Evolutionary conservation across 805 yeast genomes (phyloP), one percentile per base, ranked within the genome.

Genomic region (Kodamaea laetipori): DNA sequence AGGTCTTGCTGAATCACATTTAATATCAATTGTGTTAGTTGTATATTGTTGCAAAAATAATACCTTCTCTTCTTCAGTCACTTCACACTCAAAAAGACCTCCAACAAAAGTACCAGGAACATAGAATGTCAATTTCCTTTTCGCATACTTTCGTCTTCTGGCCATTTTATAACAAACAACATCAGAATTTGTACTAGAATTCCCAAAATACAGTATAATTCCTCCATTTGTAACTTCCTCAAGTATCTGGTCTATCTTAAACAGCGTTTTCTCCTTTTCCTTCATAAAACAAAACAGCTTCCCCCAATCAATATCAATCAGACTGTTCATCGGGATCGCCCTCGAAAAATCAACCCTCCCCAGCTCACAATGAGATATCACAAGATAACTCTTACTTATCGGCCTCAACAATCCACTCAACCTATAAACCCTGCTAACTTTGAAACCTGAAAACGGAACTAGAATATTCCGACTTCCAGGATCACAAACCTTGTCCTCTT

Each of bases 41-140:
- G 44, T 23, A 19, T 55, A 48, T 31, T 46, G 21, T 41, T 48
- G 44, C 57, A 54, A 39, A 52, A 61, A 21, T 39, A 46, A 34
- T 15, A 26, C 35, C 43, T 66, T 70, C 4, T 49, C 50, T 1
- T 54, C 60, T 13, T 54, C 45, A 2, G 71, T 53, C 1, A 74
- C 45, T 9, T 71, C 61, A 52, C 86, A 80, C 43, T 71, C 71
- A 57, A 73, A 85, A 2, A 84, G 51, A 0, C 81, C 89, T 4
- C 90, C 92, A 2, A 85, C 77, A 63, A 78, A 77, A 0, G 80
- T 73, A 13, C 71, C 65, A 0, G 89, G 87, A 11, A 77, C 63
- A 53, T 70, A 81, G 5, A 80, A 54, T 1, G 76, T 69, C 8
- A 72, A 39, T 21, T 70, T 60, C 39, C 80, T 64, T 9, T 56